phyloP scores from a whole-genome alignment of 2,329 filamentous ascomycete species.

The Calonectria fujianensis region DNA sequence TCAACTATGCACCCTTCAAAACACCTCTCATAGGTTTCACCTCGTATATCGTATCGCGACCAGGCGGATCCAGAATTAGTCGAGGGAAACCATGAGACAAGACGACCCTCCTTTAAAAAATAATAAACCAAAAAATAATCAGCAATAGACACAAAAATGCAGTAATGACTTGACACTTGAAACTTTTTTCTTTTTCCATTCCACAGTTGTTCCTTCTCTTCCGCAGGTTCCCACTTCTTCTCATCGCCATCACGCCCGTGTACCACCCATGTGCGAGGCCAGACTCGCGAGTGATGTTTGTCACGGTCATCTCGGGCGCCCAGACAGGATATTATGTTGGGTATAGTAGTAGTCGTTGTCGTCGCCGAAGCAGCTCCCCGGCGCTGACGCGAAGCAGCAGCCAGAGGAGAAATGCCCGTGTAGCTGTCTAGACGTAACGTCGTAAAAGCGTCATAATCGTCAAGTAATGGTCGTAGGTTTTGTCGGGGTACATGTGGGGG shows the following conservation, averaged over 20 bases:
- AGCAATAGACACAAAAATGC: conserved; percentile 44
- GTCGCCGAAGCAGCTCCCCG: conserved; percentile 60
- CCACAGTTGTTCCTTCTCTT: conserved; percentile 44
- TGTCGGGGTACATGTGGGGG: conserved; percentile 58
- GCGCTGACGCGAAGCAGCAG: conserved; percentile 56
- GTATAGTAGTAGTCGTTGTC: conserved; percentile 64
- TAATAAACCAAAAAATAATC: conserved; percentile 43
- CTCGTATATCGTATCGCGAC: conserved; percentile 49
- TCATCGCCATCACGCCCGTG: conserved; percentile 45
- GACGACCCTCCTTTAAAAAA: conserved; percentile 36
- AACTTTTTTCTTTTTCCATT: conserved; percentile 57
- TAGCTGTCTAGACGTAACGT: conserved; percentile 69
- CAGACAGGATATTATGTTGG: conserved; percentile 64
- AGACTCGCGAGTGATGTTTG: conserved; percentile 54
- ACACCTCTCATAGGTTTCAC: conserved; percentile 29
- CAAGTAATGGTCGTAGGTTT: conserved; percentile 63
- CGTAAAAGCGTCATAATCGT: conserved; percentile 69
- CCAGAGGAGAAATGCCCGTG: conserved; percentile 58
- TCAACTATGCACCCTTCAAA: conserved; percentile 44
- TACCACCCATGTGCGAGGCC: conserved; percentile 44
- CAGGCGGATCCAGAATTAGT: conserved; percentile 54
- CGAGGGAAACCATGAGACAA: conserved; percentile 40
- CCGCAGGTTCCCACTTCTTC: conserved; percentile 36
- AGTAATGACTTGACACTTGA: conserved; percentile 47
- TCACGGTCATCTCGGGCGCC: conserved; percentile 59